These are phyloP conservation scores for Mesembryanthemum crystallinum DNA, from an alignment of 148 eudicot genomes.

Conservation along the genomic window DNA sequence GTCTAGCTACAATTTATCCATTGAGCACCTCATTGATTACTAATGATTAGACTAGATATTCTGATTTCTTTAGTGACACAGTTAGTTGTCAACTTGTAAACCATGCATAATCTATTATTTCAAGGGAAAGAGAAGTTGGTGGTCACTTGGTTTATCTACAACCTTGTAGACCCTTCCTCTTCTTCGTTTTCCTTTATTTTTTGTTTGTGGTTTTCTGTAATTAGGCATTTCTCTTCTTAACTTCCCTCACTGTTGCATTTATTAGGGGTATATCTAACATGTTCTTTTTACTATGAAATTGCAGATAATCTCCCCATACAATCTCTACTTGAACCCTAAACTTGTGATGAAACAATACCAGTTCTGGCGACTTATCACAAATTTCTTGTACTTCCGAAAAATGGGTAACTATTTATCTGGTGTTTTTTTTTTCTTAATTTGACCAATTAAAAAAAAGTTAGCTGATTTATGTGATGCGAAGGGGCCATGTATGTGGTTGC, in stretches of 20 bases:
- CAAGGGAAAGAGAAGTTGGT: too few species aligned
- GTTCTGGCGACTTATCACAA: constrained; percentile 89
- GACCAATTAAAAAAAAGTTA: background rate
- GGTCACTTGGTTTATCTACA: too few species aligned
- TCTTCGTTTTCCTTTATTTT: too few species aligned
- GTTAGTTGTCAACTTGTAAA: background rate
- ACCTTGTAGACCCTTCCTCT: too few species aligned
- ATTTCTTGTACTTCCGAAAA: constrained; percentile 91
- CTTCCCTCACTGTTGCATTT: background rate
- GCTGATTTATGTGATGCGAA: background rate
- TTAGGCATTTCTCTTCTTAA: background rate
- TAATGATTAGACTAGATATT: background rate
- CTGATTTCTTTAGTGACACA: background rate
- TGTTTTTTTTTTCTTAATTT: constrained; percentile 12
- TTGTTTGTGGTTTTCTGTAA: background rate
- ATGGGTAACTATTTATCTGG: constrained; percentile 58
- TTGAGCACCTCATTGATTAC: background rate
- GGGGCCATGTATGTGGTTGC: background rate
- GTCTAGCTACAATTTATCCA: too few species aligned
- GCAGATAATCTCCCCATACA: constrained; percentile 92
- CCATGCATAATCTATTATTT: background rate
- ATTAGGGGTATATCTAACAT: background rate
- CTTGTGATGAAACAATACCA: constrained; percentile 92
- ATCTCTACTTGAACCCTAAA: constrained; percentile 80
- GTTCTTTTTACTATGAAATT: constrained; percentile 10